Conservation (phyloP, 1,284 basidiomycete genomes). For the Puccinia polysora region DNA sequence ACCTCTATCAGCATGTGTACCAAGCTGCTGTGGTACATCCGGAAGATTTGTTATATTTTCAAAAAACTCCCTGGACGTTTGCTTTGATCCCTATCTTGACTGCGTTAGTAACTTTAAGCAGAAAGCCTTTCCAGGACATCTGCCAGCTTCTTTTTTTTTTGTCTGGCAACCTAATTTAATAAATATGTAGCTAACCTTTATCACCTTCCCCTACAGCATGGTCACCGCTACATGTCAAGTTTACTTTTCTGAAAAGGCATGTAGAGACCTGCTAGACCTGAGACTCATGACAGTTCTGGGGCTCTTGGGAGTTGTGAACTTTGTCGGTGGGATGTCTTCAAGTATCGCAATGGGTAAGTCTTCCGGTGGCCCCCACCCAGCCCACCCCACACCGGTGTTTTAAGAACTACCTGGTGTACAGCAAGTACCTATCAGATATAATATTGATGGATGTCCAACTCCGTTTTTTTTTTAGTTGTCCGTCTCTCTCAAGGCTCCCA, state of each 20-base stretch:
- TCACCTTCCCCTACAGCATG: background rate
- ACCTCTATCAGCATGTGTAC: conserved; percentile 6
- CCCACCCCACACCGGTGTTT: no score
- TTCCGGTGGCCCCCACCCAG: background rate
- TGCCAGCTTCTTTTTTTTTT: background rate
- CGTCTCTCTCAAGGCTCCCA: background rate
- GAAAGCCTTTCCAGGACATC: no score
- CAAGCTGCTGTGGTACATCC: conserved; percentile 9
- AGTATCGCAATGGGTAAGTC: conserved; percentile 14
- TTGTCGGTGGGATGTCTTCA: conserved; percentile 1
- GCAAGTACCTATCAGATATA: background rate
- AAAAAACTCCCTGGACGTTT: conserved; percentile 26
- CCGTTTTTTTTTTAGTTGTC: background rate
- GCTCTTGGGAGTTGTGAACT: background rate
- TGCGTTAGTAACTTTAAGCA: conserved; percentile 12
- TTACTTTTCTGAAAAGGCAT: conserved; percentile 14
- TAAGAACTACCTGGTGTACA: background rate
- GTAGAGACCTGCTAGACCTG: conserved; percentile 1
- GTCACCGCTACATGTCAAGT: conserved; percentile 3
- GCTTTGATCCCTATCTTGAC: conserved; percentile 8
- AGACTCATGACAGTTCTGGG: conserved; percentile 2
- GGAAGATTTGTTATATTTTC: conserved; percentile 8
- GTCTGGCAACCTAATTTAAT: background rate
- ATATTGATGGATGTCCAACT: background rate
- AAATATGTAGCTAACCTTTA: background rate